These are phyloP conservation scores for Xylaria intraflava DNA, from an alignment of 495 filamentous ascomycete species.

Conservation along the genomic window DNA sequence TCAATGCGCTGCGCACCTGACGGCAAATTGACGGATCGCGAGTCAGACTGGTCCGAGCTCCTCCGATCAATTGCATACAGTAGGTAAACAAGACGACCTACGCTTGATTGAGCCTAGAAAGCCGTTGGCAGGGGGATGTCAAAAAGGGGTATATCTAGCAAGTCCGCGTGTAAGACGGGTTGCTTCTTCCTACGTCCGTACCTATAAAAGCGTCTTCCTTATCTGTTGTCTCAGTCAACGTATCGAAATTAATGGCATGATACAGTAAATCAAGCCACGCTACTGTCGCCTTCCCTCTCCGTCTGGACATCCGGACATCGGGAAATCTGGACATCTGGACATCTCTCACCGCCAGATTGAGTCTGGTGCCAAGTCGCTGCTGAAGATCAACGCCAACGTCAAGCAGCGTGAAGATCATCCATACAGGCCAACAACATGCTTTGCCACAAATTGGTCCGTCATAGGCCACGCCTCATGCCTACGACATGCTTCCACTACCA, in stretches of 20 bases:
- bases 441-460: conserved; percentile 14
- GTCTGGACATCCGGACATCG: not conserved
- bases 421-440: conserved; percentile 2
- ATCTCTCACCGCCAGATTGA: not conserved
- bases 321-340: not conserved
- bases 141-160: no score
- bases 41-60: no score
- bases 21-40: no score
- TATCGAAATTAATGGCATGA: not conserved
- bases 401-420: not conserved
- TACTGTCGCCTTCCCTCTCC: not conserved
- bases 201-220: no score
- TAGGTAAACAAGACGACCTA: no score
- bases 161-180: no score
- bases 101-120: no score
- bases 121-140: no score
- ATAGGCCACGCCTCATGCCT: conserved; percentile 12
- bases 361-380: not conserved
- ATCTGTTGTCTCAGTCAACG: no score
- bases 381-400: not conserved
- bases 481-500: conserved; percentile 4
- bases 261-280: not conserved
- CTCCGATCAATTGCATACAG: no score
- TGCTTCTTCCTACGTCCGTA: not conserved
- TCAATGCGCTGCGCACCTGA: no score